Conservation (phyloP, 345 rosid genomes). For the Kandelia obovata region DNA sequence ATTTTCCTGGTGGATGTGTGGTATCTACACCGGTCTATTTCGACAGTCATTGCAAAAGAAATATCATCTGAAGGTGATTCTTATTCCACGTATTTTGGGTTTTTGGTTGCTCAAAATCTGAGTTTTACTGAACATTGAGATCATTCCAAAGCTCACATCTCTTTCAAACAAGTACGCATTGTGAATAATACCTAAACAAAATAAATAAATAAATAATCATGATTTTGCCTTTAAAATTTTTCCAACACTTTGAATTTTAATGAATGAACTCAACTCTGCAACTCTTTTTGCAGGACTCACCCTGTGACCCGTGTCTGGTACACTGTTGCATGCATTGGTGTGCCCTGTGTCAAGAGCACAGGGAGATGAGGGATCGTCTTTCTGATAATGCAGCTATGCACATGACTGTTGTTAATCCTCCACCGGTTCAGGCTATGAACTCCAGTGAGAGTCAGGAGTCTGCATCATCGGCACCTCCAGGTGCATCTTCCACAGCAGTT, state of each 20-base stretch:
- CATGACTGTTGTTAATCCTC: conserved; percentile 61
- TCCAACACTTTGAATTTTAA: background rate
- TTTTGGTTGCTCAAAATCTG: no score
- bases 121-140: no score
- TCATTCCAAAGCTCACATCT: no score
- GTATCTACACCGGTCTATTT: conserved; percentile 76
- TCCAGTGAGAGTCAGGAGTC: conserved; percentile 32
- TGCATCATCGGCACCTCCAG: conserved; percentile 11
- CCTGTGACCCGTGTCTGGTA: conserved; percentile 81
- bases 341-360: conserved; percentile 88
- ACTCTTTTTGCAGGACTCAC: conserved; percentile 53
- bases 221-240: no score
- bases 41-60: conserved; percentile 79
- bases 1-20: conserved; percentile 96
- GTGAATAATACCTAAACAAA: no score
- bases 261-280: background rate
- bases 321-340: conserved; percentile 93
- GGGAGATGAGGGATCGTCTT: conserved; percentile 83
- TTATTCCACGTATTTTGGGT: background rate
- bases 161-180: no score
- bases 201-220: no score
- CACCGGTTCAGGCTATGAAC: conserved; percentile 72
- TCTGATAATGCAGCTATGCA: conserved; percentile 41
- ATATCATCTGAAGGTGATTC: conserved; percentile 78
- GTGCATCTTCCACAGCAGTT: no score